Evolutionary conservation across 2,329 filamentous ascomycete genomes (phyloP).

Genomic region (Aspergillus quadrilineatus): DNA sequence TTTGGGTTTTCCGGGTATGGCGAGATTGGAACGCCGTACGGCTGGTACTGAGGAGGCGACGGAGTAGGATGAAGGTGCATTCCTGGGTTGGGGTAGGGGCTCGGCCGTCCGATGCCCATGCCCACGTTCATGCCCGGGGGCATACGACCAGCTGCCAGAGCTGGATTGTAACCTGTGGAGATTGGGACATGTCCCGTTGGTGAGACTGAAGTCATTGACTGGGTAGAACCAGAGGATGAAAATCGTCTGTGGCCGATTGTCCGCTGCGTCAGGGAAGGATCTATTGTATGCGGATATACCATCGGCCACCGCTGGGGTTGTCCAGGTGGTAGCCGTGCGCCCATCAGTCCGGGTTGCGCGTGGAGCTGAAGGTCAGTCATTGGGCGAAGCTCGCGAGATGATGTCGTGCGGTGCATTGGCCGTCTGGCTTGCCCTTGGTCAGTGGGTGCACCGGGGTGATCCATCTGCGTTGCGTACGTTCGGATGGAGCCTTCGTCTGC

Average conservation of each 20-base stretch:
- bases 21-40: conserved; percentile 25
- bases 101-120: conserved; percentile 24
- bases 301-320: conserved; percentile 36
- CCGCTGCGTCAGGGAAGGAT: conserved; percentile 28
- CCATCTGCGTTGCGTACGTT: conserved; percentile 31
- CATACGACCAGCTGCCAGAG: conserved; percentile 21
- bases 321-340: conserved; percentile 21
- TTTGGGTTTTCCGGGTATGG: conserved; percentile 29
- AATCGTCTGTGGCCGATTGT: conserved; percentile 31
- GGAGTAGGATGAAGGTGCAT: conserved; percentile 32
- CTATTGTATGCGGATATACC: conserved; percentile 31
- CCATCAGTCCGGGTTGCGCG: conserved; percentile 20
- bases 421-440: conserved; percentile 29
- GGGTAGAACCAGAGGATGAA: conserved; percentile 33
- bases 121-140: conserved; percentile 9
- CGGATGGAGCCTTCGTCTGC: conserved; percentile 42
- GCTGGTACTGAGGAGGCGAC: conserved; percentile 36
- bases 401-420: conserved; percentile 34
- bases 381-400: conserved; percentile 40
- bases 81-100: conserved; percentile 29
- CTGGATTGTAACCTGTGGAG: conserved; percentile 28
- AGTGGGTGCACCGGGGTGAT: conserved; percentile 25
- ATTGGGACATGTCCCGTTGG: conserved; percentile 28
- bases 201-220: conserved; percentile 26
- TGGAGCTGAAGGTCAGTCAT: conserved; percentile 37